Conservation (phyloP, 495 filamentous ascomycete genomes). For the Lasiosphaeria hispida region DNA sequence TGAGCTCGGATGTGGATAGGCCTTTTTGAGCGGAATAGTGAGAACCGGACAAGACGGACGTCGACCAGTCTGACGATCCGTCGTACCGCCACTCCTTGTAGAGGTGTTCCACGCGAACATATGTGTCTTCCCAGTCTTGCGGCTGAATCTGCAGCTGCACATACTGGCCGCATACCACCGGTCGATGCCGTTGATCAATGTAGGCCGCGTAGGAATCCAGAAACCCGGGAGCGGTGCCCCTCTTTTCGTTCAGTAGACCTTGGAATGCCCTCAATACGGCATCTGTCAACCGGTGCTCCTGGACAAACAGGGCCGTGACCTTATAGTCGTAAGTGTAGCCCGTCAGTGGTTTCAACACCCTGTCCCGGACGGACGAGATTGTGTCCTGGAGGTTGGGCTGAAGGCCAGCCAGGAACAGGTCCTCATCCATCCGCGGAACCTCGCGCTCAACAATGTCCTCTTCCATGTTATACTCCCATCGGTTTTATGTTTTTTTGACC, state of each 20-base stretch:
- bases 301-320: neutral
- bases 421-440: neutral
- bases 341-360: too few species aligned
- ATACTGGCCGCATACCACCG: neutral
- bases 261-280: neutral
- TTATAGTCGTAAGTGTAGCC: neutral
- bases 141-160: neutral
- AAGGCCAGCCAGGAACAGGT: neutral
- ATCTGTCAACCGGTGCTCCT: neutral
- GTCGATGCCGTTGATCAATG: neutral
- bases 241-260: neutral
- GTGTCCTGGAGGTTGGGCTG: neutral
- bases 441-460: neutral
- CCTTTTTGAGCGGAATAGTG: neutral
- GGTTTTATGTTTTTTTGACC: conserved; percentile 68
- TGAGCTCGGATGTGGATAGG: neutral
- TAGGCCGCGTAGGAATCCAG: neutral
- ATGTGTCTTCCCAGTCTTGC: neutral
- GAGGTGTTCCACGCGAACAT: neutral
- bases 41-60: neutral
- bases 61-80: neutral
- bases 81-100: neutral
- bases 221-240: neutral
- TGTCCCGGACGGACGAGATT: neutral
- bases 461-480: conserved; percentile 13